Base-by-base conservation (phyloP, 2,329 filamentous ascomycete species). In the Monosporascus sp. region DNA sequence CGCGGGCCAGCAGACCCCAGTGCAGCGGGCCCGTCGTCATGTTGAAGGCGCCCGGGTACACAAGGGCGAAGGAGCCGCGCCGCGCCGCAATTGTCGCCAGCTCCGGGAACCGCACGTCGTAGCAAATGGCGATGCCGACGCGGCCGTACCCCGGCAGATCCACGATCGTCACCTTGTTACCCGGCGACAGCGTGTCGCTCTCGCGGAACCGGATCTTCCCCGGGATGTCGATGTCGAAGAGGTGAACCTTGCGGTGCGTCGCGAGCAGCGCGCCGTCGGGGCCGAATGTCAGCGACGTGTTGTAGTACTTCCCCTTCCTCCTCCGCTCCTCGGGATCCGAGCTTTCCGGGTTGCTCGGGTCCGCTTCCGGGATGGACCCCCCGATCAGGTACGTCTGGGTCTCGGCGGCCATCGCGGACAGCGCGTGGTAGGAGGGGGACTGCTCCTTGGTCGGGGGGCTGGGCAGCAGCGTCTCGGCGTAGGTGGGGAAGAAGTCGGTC, bases 31-130 rank as follows among this genome's bases (percentile, higher is more conserved):
- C 94, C 0, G 94, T 99, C 0, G 91, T 96, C 55, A 89, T 78
- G 72, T 97, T 99, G 79, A 99, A 99, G 1, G 94, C 94, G n/a
- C 91, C 94, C 0, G 94, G 94, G 71, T 97, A 97, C 18, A 97
- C 70, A 51, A 97, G 82, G 46, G 90, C 79, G 70, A 99, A 99
- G 54, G 85, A 88, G n/a, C 88, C 91, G 60, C 85, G 85, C 35
- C 94, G 81, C 20, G 93, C 90, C 0, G 93, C 93, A 53, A 97
- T 87, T 68, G 84, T 94, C 3, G 91, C 94, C 11, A 96, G 78
- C 74, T 97, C 94, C 0, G 94, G 93, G 76, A 99, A 99, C 41
- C 94, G 90, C 52, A 99, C 84, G 72, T 99, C 94, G 74, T 99
- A 99, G 80, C 94, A 99, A 68, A 99, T 97, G 35, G 89, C 92